A percentile compares a stretch with the other conserved stretches of the same genome.
Evolutionary conservation across 1,284 basidiomycete species (phyloP).

Genomic region (Apiotrichum gracile): DNA sequence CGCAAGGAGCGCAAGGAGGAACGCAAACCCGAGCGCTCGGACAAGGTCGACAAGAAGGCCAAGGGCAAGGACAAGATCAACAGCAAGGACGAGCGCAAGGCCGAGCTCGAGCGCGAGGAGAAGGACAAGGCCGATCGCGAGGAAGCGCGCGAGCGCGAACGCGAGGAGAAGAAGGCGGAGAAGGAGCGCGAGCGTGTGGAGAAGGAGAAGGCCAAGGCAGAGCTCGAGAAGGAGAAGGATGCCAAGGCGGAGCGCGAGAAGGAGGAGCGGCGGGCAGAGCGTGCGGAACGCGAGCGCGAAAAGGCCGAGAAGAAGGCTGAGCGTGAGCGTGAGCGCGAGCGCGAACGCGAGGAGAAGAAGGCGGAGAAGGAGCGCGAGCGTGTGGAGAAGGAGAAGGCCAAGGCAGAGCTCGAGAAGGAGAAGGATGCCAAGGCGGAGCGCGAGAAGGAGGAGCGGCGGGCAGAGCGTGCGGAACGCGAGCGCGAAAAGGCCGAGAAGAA

Average conservation of each 20-base stretch:
- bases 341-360: constrained; percentile 4
- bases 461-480: neutral
- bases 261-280: neutral
- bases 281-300: neutral
- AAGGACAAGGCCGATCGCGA: neutral
- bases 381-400: constrained; percentile 3
- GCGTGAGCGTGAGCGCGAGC: neutral
- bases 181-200: neutral
- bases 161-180: constrained; percentile 7
- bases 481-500: too few relatives aligned
- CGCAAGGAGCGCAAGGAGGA: neutral
- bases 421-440: constrained; percentile 3
- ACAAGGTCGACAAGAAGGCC: neutral
- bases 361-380: constrained; percentile 10
- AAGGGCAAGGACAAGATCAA: constrained; percentile 1
- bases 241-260: constrained; percentile 4
- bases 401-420: constrained; percentile 1
- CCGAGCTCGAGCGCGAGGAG: neutral
- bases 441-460: constrained; percentile 7
- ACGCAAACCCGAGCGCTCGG: neutral
- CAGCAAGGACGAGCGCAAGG: neutral
- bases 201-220: constrained; percentile 3
- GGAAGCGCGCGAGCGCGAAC: constrained; percentile 10
- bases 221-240: constrained; percentile 4
- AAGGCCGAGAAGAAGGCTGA: neutral